A percentile compares a stretch with the other conserved stretches of the same genome.
Evolutionary conservation across 805 yeast species (phyloP).

Genomic region (Candida coleopterorum): DNA sequence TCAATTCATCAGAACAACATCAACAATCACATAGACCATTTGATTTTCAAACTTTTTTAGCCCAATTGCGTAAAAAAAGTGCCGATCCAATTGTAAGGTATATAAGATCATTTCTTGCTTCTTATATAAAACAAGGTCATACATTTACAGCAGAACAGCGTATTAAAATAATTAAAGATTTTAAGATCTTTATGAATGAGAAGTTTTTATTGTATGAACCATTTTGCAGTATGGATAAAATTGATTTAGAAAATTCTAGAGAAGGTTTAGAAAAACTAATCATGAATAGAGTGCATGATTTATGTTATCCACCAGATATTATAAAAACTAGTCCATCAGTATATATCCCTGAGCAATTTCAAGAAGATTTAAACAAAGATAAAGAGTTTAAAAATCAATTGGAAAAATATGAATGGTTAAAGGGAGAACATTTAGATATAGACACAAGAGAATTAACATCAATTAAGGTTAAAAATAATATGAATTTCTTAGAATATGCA

Average conservation of each 20-base stretch:
- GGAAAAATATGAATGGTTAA: constrained; percentile 65
- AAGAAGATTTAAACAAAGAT: constrained; percentile 62
- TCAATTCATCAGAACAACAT: constrained; percentile 28
- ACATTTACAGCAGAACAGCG: constrained; percentile 75
- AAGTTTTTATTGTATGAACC: constrained; percentile 66
- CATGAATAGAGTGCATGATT: constrained; percentile 77
- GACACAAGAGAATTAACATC: constrained; percentile 30
- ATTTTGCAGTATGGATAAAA: constrained; percentile 58
- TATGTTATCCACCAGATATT: constrained; percentile 77
- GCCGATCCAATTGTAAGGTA: constrained; percentile 91
- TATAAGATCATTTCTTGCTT: constrained; percentile 74
- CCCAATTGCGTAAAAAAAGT: constrained; percentile 61
- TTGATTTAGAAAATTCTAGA: constrained; percentile 60
- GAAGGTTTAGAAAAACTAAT: constrained; percentile 92
- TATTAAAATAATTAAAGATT: constrained; percentile 69
- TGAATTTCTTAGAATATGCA: constrained; percentile 55
- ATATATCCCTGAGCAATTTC: constrained; percentile 39
- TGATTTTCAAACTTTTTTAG: constrained; percentile 79
- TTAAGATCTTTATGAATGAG: constrained; percentile 63
- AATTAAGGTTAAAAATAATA: constrained; percentile 22
- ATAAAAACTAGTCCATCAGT: constrained; percentile 19
- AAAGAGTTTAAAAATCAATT: constrained; percentile 44
- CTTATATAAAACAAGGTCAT: constrained; percentile 56
- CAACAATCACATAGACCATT: constrained; percentile 49
- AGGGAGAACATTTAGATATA: constrained; percentile 76